phyloP scores from a whole-genome alignment of 2,329 filamentous ascomycete species.

The Trichoderma arundinaceum region DNA sequence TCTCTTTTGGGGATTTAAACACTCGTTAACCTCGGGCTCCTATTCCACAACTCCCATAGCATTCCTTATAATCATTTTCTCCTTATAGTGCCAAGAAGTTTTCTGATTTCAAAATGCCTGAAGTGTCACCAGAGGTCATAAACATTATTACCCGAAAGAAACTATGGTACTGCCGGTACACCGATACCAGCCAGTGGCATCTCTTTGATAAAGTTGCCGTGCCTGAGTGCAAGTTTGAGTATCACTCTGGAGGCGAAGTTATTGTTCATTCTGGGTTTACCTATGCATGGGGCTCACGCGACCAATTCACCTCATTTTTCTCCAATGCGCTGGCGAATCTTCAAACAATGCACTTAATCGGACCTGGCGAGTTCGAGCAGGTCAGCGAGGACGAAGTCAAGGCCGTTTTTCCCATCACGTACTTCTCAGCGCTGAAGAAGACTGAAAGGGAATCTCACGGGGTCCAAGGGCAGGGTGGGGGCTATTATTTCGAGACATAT shows the following conservation, averaged over 20 bases:
- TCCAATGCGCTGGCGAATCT: not conserved
- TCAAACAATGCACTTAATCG: not conserved
- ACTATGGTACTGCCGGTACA: not conserved
- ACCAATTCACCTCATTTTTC: not conserved
- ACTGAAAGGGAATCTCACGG: not conserved
- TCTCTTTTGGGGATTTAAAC: not conserved
- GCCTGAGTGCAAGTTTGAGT: not conserved
- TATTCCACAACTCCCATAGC: not conserved
- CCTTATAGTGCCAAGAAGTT: not conserved
- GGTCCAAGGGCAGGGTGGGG: not conserved
- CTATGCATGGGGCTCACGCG: not conserved
- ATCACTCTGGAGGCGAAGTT: not conserved
- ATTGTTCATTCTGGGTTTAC: not conserved
- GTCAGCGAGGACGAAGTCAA: not conserved
- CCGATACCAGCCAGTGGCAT: not conserved
- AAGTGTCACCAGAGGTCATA: not conserved
- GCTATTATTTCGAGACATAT: not conserved
- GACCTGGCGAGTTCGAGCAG: not conserved
- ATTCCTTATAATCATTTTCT: not conserved
- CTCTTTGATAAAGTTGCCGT: not conserved
- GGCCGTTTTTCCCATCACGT: not conserved
- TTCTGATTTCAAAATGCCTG: not conserved
- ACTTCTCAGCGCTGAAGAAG: not conserved
- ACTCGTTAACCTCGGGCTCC: not conserved
- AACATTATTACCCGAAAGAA: not conserved